Conservation (phyloP, 176 grass and related monocot species). For the Secale cereale region DNA sequence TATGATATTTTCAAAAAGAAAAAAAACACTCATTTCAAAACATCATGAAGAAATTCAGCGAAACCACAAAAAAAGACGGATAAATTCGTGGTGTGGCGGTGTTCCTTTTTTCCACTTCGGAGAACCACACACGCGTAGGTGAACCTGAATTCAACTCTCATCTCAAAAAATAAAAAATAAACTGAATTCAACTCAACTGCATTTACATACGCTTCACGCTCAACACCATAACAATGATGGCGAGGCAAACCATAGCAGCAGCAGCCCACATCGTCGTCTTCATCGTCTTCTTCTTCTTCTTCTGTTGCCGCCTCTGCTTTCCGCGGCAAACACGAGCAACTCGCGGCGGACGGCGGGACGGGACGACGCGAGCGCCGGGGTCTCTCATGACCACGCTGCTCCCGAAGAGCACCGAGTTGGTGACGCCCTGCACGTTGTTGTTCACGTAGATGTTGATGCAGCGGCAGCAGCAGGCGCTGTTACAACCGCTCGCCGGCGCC, state of each 20-base stretch:
- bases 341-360: not conserved
- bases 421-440: conserved; percentile 81
- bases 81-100: too few relatives aligned
- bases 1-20: too few relatives aligned
- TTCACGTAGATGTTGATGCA: conserved; percentile 65
- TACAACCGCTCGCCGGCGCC: not conserved
- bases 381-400: conserved; percentile 69
- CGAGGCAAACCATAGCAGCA: not conserved
- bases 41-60: too few relatives aligned
- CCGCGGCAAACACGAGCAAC: not conserved
- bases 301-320: not conserved
- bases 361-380: conserved; percentile 45
- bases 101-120: too few relatives aligned
- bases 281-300: not conserved
- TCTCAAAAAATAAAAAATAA: too few relatives aligned
- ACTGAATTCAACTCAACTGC: too few relatives aligned
- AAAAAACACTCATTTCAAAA: too few relatives aligned
- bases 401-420: conserved; percentile 78
- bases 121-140: too few relatives aligned
- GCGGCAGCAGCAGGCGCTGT: not conserved
- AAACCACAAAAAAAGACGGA: too few relatives aligned
- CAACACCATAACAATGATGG: not conserved
- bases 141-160: too few relatives aligned
- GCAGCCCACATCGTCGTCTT: not conserved
- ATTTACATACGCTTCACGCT: not conserved